phyloP scores from a whole-genome alignment of 2,329 filamentous ascomycete species.

The Alternaria metachromatica region DNA sequence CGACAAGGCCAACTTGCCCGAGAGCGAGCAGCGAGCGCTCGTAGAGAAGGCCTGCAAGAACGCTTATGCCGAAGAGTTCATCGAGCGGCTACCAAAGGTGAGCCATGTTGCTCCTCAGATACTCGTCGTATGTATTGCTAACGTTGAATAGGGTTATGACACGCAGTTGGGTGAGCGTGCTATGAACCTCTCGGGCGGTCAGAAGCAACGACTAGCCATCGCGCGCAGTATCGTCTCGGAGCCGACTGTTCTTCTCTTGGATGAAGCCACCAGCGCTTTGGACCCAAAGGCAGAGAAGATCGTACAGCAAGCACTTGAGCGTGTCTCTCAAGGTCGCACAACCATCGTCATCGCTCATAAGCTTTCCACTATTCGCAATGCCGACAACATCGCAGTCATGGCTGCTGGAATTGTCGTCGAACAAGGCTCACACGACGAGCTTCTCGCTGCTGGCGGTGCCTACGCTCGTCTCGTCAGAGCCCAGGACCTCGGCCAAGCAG shows the following conservation, averaged over 20 bases:
- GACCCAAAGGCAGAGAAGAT: slow-evolving; percentile 95
- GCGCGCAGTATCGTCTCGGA: slow-evolving; percentile 87
- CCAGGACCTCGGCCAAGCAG: slow-evolving; percentile 53
- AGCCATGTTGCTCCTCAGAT: slow-evolving; percentile 4
- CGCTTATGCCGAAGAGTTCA: slow-evolving; percentile 95
- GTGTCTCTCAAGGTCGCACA: slow-evolving; percentile 81
- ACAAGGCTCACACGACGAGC: slow-evolving; percentile 83
- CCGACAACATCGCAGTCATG: slow-evolving; percentile 96
- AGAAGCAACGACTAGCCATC: slow-evolving; percentile 96
- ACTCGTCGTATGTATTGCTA: background rate
- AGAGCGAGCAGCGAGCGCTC: slow-evolving; percentile 70
- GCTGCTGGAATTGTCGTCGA: slow-evolving; percentile 80
- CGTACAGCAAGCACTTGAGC: slow-evolving; percentile 89
- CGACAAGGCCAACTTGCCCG: slow-evolving; percentile 60
- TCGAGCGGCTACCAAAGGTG: slow-evolving; percentile 64
- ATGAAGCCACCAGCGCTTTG: slow-evolving; percentile 84
- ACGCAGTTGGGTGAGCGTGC: slow-evolving; percentile 93
- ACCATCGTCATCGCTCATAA: slow-evolving; percentile 97
- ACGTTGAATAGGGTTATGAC: slow-evolving; percentile 78
- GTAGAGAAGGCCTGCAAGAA: slow-evolving; percentile 82
- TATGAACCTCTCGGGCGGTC: slow-evolving; percentile 87
- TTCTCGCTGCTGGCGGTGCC: slow-evolving; percentile 74
- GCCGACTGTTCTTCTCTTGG: slow-evolving; percentile 86
- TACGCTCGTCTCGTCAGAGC: slow-evolving; percentile 72
- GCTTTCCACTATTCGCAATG: slow-evolving; percentile 89